A percentile compares a stretch with the other conserved stretches of the same genome.
phyloP scores from a whole-genome alignment of 1,284 basidiomycete species.

The Malassezia obtusa region DNA sequence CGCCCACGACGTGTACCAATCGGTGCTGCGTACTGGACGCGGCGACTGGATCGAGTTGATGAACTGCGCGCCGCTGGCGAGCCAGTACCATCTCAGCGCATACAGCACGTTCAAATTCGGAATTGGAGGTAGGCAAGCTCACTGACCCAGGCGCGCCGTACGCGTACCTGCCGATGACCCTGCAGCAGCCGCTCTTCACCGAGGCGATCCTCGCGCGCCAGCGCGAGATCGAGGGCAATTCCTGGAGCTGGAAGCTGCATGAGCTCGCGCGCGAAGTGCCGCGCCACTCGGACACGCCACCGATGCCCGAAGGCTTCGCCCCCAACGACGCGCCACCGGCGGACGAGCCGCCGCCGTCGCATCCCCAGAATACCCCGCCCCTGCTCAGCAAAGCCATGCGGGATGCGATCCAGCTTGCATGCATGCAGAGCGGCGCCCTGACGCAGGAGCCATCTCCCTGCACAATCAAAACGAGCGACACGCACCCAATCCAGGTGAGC shows the following conservation, averaged over 20 bases:
- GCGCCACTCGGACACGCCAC: not conserved
- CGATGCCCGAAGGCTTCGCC: not conserved
- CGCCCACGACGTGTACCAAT: conserved; percentile 24
- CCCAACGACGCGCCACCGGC: too few relatives aligned
- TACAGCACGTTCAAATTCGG: conserved; percentile 42
- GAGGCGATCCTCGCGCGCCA: conserved; percentile 26
- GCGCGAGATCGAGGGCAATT: conserved; percentile 22
- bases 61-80: conserved; percentile 34
- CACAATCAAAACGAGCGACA: conserved; percentile 35
- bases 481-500: conserved; percentile 42
- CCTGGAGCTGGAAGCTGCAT: conserved; percentile 19
- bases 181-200: conserved; percentile 34
- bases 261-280: conserved; percentile 6
- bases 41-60: conserved; percentile 37
- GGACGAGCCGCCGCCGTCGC: not conserved
- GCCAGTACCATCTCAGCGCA: conserved; percentile 42
- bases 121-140: conserved; percentile 7
- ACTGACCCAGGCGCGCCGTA: conserved; percentile 29
- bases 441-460: not conserved
- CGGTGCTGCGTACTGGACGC: conserved; percentile 22
- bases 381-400: not conserved
- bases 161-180: conserved; percentile 38
- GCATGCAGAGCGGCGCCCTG: conserved; percentile 5
- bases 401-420: not conserved
- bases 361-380: not conserved